Evolutionary conservation across 768 basidiomycete genomes (phyloP), one percentile per base, ranked within the genome.

Genomic region (Lanmaoa pseudosensibilis): DNA sequence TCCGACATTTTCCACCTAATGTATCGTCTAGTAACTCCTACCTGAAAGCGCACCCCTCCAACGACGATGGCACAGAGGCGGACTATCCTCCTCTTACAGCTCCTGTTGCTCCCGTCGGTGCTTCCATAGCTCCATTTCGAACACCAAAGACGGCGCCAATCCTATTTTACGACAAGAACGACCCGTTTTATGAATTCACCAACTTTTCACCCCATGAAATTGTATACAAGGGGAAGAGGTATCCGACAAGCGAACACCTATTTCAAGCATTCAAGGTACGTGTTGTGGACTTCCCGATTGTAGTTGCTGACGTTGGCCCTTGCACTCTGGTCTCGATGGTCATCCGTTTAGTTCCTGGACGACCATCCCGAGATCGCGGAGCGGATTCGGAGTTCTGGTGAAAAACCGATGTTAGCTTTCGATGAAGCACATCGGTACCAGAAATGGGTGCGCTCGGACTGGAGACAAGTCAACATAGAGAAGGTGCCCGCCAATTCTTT

Each of bases 161-260:
- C 54, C 67, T 83, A 3, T 88, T 88, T 66, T 88, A 88, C 61
- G 78, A 87, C 61, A 87, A 82, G 64, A 73, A 80, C 13, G 75
- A 80, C 43, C 84, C 85, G 12, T 77, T 87, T 65, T 87, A 88
- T 57, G 86, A 84, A 8, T 88, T 88, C 64, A 87, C 87, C 40
- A 88, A 88, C 68, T 88, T 88, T 68, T 88, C 88, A 11, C 68
- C 82, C 1, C 87, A 89, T 67, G 75, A 82, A 43, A 81, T 90
- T 11, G 62, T 74, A 11, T 85, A 87, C 66, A 78, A 82, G 33
- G 83, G 83, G 39, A 85, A 83, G 65, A 76, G 71, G 52, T 90
- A 89, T 65, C 86, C 87, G 2, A 90, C 88, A 1, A 86, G 86
- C 65, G 88, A 89, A 66, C 88, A 90, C 69, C 78, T 90, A 12